Conservation (phyloP, 2,329 filamentous ascomycete genomes). For the Pseudodiploospora longispora region DNA sequence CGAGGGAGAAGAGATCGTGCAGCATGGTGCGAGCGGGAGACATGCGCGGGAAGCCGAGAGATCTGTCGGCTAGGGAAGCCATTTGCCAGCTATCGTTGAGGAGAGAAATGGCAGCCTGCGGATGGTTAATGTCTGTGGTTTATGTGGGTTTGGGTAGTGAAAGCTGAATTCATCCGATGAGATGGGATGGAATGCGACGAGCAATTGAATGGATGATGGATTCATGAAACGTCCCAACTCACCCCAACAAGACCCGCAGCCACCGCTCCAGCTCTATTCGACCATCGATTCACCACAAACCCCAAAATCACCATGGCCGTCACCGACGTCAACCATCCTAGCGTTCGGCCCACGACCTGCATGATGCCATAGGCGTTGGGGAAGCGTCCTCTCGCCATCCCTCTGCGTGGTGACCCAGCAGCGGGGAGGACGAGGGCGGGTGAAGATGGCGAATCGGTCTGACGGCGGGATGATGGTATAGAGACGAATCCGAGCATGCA, state of each 20-base stretch:
- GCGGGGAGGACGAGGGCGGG: too few relatives aligned
- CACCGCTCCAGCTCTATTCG: constrained; percentile 18
- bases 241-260: constrained; percentile 25
- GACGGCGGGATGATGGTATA: too few relatives aligned
- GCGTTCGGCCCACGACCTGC: constrained; percentile 17
- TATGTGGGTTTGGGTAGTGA: too few relatives aligned
- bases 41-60: constrained; percentile 18
- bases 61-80: constrained; percentile 19
- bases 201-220: too few relatives aligned
- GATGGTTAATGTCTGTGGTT: not conserved
- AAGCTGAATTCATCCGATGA: too few relatives aligned
- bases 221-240: constrained; percentile 8
- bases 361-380: constrained; percentile 5
- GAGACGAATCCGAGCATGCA: too few relatives aligned
- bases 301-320: constrained; percentile 22
- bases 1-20: constrained; percentile 26
- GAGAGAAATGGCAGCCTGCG: constrained; percentile 22
- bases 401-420: too few relatives aligned
- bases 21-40: constrained; percentile 20
- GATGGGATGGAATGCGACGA: too few relatives aligned
- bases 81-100: constrained; percentile 32
- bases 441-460: too few relatives aligned
- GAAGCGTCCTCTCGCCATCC: constrained; percentile 5
- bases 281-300: constrained; percentile 25
- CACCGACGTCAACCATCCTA: constrained; percentile 25